Evolutionary conservation across 768 basidiomycete species (phyloP).

Genomic region (Panaeolus papilionaceus): DNA sequence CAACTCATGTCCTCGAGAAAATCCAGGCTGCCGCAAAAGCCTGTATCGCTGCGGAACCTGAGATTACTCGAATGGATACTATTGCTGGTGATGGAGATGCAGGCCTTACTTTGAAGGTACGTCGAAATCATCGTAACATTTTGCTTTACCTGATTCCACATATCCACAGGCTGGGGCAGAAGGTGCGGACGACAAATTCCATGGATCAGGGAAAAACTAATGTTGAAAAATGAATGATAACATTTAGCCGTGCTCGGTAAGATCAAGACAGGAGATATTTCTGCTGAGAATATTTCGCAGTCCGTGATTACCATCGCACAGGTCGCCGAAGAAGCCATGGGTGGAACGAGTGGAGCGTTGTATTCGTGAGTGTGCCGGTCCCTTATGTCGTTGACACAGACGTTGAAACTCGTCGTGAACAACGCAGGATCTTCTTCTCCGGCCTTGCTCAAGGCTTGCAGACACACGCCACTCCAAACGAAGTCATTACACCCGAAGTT

Average conservation of each 20-base stretch:
- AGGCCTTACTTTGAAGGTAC: conserved; percentile 57
- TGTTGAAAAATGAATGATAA: not conserved
- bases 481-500: conserved; percentile 50
- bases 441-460: conserved; percentile 79
- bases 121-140: not conserved
- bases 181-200: conserved; percentile 41
- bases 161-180: conserved; percentile 65
- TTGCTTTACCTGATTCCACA: not conserved
- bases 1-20: conserved; percentile 55
- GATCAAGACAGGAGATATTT: conserved; percentile 59
- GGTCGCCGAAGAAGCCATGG: conserved; percentile 86
- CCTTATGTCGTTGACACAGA: no score
- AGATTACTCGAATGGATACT: conserved; percentile 90
- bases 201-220: not conserved
- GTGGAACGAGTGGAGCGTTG: conserved; percentile 88
- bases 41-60: conserved; percentile 80
- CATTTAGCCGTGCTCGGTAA: conserved; percentile 62
- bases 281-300: conserved; percentile 67
- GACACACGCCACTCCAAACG: conserved; percentile 36
- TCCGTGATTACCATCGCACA: conserved; percentile 73
- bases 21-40: conserved; percentile 67
- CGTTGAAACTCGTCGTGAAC: not conserved
- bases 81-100: conserved; percentile 90
- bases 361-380: conserved; percentile 73
- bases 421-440: conserved; percentile 85